Evolutionary conservation across 2,329 filamentous ascomycete genomes (phyloP), one percentile per base, ranked within the genome.

Genomic region (Colletotrichum scovillei): DNA sequence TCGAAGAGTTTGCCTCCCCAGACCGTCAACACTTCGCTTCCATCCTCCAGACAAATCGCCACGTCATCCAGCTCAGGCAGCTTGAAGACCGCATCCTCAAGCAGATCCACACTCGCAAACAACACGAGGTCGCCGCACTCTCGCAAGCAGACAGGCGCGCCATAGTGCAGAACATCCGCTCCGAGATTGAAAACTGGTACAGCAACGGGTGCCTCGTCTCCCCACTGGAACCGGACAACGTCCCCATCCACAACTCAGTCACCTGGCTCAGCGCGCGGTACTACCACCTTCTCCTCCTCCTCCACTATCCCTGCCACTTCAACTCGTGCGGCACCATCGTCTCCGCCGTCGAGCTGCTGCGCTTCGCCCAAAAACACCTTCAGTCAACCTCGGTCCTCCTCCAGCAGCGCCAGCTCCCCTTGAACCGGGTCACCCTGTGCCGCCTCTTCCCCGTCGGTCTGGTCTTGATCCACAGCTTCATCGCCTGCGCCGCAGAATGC

Each of bases 131-230:
- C 5, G 77, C 78, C n/a, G 74, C 77, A 2, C 75, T 84, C 28
- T 77, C 78, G 0, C 78, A 79, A 8, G 73, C 78, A 4, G 82
- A 84, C 67, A 77, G 81, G 4, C 78, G 79, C 11, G 77, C 80
- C 38, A 76, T 82, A 7, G 62, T 83, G 2, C 79, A 80, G 52
- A 78, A 78, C 24, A 78, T 86, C 30, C 80, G 83, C n/a, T 77
- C 81, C n/a, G 80, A 84, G 30, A 85, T 87, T 24, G 85, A 86
- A 66, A 81, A 86, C 71, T 86, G 85, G 84, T 86, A 86, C 73
- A 85, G 81, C 69, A 83, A 81, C 38, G 85, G 85, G 0, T 87
- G 84, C 59, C 81, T 86, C 5, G 79, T 86, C 69, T 84, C 83
- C 5, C 83, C 83, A 1, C 79, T 82, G 60, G 84, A 86, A 58